phyloP scores from a whole-genome alignment of 768 basidiomycete genomes.

The Boletus rubropictus region DNA sequence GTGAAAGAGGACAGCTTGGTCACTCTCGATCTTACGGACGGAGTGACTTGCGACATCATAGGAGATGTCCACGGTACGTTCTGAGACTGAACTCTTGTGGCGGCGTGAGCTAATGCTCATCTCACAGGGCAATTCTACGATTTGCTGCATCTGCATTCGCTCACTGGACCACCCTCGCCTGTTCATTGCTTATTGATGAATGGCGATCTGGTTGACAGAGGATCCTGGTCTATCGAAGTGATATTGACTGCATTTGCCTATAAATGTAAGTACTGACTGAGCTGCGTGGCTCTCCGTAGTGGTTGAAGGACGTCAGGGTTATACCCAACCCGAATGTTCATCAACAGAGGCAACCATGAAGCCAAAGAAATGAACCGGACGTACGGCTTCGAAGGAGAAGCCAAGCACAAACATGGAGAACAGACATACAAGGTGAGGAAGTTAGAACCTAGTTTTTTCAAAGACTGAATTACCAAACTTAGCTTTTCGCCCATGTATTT shows the following conservation, averaged over 20 bases:
- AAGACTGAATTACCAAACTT: conserved; percentile 4
- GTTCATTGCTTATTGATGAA: conserved; percentile 89
- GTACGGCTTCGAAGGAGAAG: conserved; percentile 94
- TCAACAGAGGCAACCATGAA: conserved; percentile 97
- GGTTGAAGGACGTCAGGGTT: conserved; percentile 56
- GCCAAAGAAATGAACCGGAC: conserved; percentile 95
- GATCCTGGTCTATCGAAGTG: conserved; percentile 93
- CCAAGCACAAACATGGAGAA: conserved; percentile 94
- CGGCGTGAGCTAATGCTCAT: conserved; percentile 1
- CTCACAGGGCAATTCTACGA: conserved; percentile 88
- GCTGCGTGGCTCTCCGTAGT: background rate
- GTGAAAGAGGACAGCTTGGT: conserved; percentile 77
- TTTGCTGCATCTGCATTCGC: conserved; percentile 75
- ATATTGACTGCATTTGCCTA: conserved; percentile 90
- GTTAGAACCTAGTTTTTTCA: background rate
- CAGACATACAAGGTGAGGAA: conserved; percentile 77
- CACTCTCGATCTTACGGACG: conserved; percentile 66
- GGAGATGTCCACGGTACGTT: conserved; percentile 88
- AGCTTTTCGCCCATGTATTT: conserved; percentile 94
- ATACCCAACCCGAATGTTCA: conserved; percentile 81
- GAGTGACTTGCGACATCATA: conserved; percentile 84
- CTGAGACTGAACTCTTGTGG: background rate
- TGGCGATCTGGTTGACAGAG: conserved; percentile 95
- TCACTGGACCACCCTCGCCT: conserved; percentile 81
- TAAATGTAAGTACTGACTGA: conserved; percentile 60